These are phyloP conservation scores for Panicum hallii DNA, from an alignment of 202 grass and related monocot genomes.

Conservation along the genomic window DNA sequence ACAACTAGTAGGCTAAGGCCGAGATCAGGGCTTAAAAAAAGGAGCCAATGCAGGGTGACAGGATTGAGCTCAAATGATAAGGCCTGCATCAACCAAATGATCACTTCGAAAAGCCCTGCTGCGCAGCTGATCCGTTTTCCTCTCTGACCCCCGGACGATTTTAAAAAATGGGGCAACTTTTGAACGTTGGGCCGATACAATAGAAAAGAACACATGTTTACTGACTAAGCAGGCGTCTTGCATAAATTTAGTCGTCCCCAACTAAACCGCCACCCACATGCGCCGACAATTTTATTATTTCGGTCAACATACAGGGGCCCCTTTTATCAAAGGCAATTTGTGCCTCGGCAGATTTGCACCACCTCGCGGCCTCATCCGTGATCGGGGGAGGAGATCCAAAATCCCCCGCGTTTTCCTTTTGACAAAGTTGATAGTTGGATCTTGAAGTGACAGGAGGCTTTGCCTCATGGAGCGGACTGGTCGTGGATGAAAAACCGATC, in stretches of 20 bases:
- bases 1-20: background rate
- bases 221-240: background rate
- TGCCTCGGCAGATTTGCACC: constrained; percentile 29
- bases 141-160: background rate
- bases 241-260: constrained; percentile 19
- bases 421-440: constrained; percentile 46
- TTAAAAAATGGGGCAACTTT: background rate
- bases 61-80: constrained; percentile 17
- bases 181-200: background rate
- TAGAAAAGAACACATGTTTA: background rate
- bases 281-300: constrained; percentile 13
- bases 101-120: constrained; percentile 11
- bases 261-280: constrained; percentile 46
- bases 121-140: background rate
- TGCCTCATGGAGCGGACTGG: background rate
- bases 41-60: background rate
- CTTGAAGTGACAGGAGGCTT: constrained; percentile 45
- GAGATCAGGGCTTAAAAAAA: background rate
- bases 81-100: constrained; percentile 28
- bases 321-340: constrained; percentile 27
- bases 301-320: constrained; percentile 42
- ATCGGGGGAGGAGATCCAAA: background rate
- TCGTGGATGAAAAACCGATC: background rate
- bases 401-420: constrained; percentile 30
- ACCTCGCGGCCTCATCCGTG: constrained; percentile 2